Evolutionary conservation across 2,329 filamentous ascomycete genomes (phyloP), one percentile per base, ranked within the genome.

Genomic region (Thyridium curvatum): DNA sequence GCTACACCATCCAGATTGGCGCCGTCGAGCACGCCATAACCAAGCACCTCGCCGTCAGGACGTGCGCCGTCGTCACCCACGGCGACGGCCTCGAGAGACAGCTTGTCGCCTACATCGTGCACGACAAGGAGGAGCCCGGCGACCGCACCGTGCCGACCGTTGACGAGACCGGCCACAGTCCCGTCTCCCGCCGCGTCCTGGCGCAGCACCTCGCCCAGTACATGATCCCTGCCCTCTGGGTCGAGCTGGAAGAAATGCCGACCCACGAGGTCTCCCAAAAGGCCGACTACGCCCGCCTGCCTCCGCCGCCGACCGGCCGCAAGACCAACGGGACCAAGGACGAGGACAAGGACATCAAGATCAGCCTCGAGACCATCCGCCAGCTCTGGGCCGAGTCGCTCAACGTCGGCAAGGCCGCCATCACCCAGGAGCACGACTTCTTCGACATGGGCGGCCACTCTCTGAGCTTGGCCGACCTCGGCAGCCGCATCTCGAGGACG

Each of bases 371-470:
- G 35, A 76, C 79, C 13, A 77, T 91, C 29, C 76, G 82, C 12
- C 76, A 82, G 48, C 70, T 84, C 39, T 91, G 86, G 86, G 82
- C 84, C 3, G 69, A 77, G 3, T 76, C 80, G 18, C 68, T 91
- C 12, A 79, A 82, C 45, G 73, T 83, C n/a, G 72, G 82, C 0
- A 63, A 69, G 9, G 71, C 62, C 31, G 68, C 74, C 15, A 75
- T 90, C 17, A 84, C 82, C 53, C 74, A 67, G 2, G 79, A 86
- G 44, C 81, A 87, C 55, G 83, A 81, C 56, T 91, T 91, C 60
- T 91, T 90, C 54, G 86, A 90, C 43, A 66, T 91, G 2, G 86
- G 86, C 29, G 86, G 86, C 0, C 86, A 91, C 58, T 89, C 84
- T 0, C 64, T 91, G 38, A 79, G 79, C 2, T 73, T 91, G n/a